Conservation (phyloP, 768 basidiomycete genomes). For the Coprinopsis sp. region DNA sequence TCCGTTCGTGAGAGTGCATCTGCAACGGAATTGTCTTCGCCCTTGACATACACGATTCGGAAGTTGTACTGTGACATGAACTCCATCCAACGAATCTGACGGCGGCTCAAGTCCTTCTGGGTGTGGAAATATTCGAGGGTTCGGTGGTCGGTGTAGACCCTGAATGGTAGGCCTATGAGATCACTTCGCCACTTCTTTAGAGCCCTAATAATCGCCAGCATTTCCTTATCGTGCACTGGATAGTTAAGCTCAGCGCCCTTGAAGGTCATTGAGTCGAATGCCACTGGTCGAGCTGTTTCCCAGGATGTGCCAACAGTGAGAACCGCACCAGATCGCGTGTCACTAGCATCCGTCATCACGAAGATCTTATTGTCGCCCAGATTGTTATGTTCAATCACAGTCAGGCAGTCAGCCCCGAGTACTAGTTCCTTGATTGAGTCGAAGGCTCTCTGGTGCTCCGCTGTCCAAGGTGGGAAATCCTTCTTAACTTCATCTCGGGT, state of each 20-base stretch:
- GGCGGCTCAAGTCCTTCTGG: slow-evolving; percentile 27
- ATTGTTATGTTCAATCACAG: slow-evolving; percentile 10
- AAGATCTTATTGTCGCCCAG: slow-evolving; percentile 26
- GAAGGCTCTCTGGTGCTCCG: slow-evolving; percentile 18
- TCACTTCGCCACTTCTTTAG: slow-evolving; percentile 23
- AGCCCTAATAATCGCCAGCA: slow-evolving; percentile 30
- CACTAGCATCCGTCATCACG: slow-evolving; percentile 28
- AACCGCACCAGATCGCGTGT: slow-evolving; percentile 23
- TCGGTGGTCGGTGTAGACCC: slow-evolving; percentile 33
- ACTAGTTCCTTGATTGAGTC: slow-evolving; percentile 13
- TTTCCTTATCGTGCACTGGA: slow-evolving; percentile 34
- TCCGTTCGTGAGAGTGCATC: slow-evolving; percentile 31
- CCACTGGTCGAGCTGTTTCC: slow-evolving; percentile 29
- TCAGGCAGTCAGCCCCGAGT: slow-evolving; percentile 9
- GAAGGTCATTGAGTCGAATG: slow-evolving; percentile 24
- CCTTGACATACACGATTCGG: slow-evolving; percentile 29
- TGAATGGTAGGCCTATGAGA: slow-evolving; percentile 18
- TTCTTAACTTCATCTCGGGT: not conserved
- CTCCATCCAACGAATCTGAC: slow-evolving; percentile 32
- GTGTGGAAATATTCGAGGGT: slow-evolving; percentile 29
- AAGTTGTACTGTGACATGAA: slow-evolving; percentile 31
- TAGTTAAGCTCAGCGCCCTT: slow-evolving; percentile 28
- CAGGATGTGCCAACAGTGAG: slow-evolving; percentile 28
- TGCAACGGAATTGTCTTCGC: slow-evolving; percentile 29
- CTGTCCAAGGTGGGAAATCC: slow-evolving; percentile 8